Conservation (phyloP, 768 basidiomycete species). For the Tylopilus intermedius region DNA sequence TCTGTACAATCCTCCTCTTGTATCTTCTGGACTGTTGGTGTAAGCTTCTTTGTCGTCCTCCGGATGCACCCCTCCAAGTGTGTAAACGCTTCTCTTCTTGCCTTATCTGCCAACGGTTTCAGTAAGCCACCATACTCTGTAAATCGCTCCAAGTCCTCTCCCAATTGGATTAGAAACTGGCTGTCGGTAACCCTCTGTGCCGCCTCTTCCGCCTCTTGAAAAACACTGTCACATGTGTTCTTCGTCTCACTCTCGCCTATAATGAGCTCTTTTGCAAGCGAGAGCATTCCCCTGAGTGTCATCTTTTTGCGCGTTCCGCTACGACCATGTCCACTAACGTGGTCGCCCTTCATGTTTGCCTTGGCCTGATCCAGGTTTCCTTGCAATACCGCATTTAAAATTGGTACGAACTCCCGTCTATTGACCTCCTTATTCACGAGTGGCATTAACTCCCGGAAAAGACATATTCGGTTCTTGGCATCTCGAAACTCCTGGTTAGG, state of each 20-base stretch:
- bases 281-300: neutral
- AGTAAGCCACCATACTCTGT: neutral
- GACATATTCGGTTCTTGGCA: slow-evolving; percentile 16
- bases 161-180: neutral
- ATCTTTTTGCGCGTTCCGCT: neutral
- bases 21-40: slow-evolving; percentile 5
- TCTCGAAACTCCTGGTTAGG: slow-evolving; percentile 2
- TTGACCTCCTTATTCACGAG: neutral
- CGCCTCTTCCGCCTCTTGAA: neutral
- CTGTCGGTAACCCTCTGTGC: neutral
- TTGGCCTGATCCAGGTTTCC: slow-evolving; percentile 5
- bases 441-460: slow-evolving; percentile 4
- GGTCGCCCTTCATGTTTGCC: neutral
- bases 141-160: neutral
- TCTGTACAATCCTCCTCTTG: neutral
- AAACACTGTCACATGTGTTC: neutral
- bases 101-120: neutral
- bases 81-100: neutral
- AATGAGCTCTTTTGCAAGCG: neutral
- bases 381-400: slow-evolving; percentile 7
- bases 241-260: neutral
- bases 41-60: slow-evolving; percentile 9
- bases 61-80: neutral
- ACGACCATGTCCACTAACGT: neutral
- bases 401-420: neutral